Conservation (phyloP, 2,329 filamentous ascomycete genomes). For the Claviceps paspali region DNA sequence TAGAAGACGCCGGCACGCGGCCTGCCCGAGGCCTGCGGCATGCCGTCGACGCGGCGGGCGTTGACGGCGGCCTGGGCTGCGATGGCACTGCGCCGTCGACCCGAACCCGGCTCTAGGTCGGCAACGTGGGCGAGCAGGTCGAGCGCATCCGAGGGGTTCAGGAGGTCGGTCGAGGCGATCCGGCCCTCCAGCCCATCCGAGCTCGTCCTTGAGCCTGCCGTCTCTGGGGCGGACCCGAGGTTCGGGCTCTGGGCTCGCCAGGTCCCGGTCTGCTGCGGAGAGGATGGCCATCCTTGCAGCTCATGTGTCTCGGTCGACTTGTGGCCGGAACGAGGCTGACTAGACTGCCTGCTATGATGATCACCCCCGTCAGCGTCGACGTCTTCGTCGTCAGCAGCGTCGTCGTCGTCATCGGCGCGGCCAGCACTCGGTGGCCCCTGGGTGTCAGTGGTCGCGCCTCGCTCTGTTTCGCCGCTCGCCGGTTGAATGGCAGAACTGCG, state of each 20-base stretch:
- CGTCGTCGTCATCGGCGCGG: too few relatives aligned
- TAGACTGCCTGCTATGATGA: slow-evolving; percentile 1
- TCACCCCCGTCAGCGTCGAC: slow-evolving; percentile 7
- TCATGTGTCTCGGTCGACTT: neutral
- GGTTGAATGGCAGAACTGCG: slow-evolving; percentile 5
- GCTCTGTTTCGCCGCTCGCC: slow-evolving; percentile 1
- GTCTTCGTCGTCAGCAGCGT: too few relatives aligned
- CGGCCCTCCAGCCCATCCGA: slow-evolving; percentile 20
- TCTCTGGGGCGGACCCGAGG: slow-evolving; percentile 6
- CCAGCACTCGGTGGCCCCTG: neutral
- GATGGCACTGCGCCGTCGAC: slow-evolving; percentile 6
- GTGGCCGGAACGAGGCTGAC: slow-evolving; percentile 1
- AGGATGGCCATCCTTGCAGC: slow-evolving; percentile 7
- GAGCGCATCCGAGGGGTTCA: slow-evolving; percentile 26
- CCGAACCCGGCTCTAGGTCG: slow-evolving; percentile 20
- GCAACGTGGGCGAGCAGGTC: slow-evolving; percentile 26
- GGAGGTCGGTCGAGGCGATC: slow-evolving; percentile 23
- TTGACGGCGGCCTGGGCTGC: slow-evolving; percentile 6
- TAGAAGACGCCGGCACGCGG: slow-evolving; percentile 11
- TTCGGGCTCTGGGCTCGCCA: slow-evolving; percentile 7
- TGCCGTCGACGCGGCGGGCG: slow-evolving; percentile 5
- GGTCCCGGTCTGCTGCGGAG: slow-evolving; percentile 7
- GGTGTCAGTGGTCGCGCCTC: neutral
- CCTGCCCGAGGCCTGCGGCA: slow-evolving; percentile 1
- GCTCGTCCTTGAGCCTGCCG: slow-evolving; percentile 6